Evolutionary conservation across 345 rosid species (phyloP), one percentile per base, ranked within the genome.

Genomic region (Eucalyptus microcorys): DNA sequence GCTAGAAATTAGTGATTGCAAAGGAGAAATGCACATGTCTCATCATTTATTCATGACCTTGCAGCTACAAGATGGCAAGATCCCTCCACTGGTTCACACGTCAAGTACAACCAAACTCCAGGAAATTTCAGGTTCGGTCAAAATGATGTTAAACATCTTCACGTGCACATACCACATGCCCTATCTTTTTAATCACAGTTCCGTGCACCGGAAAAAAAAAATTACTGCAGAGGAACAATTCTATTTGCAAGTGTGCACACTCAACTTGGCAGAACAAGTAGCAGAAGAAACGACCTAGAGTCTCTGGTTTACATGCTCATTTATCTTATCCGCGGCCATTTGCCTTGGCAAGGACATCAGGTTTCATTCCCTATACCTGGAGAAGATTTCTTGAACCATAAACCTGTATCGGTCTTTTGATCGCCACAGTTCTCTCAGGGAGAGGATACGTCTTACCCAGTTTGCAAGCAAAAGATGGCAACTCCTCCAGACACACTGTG

Each of bases 211-310:
- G 17, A 8, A n/a, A 66, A 66, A 66, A 64, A 32, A 68, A 59
- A 1, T 59, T 68, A 34, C 42, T 17, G 64, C 85, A 88, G 86
- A 71, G 89, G 89, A 55, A 88, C 89, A 32, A 43, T 48, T 52
- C 87, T 49, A 16, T 88, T 53, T 16, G 87, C 87, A 16, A 88
- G 89, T 84, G 89, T 88, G 30, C 89, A 88, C 61, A 76, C 61
- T 81, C 89, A 88, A 30, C 85, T 88, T 52, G 87, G 89, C 27
- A 81, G 89, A 88, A 84, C 89, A 55, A 71, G 87, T 57, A 88
- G 87, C 71, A 88, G 89, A 85, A 84, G 89, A 61, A 86, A 88
- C 43, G 87, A 88, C 85, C 89, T 88, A 26, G 89, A 88, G 52
- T 88, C 89, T 42, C 87, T 88, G n/a, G 89, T 76, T 45, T 88